phyloP scores from a whole-genome alignment of 495 filamentous ascomycete genomes.

The Hypoxylon fuscum region DNA sequence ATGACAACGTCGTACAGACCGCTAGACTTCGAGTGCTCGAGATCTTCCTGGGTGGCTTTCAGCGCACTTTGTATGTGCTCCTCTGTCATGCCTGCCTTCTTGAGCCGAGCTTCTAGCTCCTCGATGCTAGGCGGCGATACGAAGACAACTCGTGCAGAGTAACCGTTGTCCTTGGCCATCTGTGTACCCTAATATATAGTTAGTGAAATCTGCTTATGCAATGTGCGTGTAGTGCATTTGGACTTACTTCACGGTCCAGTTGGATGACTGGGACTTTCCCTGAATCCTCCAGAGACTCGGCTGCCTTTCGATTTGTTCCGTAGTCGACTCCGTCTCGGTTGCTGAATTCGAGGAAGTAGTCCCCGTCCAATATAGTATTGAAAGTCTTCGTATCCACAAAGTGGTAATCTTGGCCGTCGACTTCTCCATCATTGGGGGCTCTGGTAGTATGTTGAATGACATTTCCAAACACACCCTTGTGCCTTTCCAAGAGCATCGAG shows the following conservation, averaged over 20 bases:
- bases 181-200: conserved; percentile 67
- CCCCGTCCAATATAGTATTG: conserved; percentile 60
- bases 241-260: conserved; percentile 63
- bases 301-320: conserved; percentile 56
- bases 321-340: conserved; percentile 53
- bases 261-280: conserved; percentile 63
- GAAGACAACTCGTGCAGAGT: conserved; percentile 77
- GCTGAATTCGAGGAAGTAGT: conserved; percentile 59
- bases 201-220: conserved; percentile 11
- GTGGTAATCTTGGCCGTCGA: conserved; percentile 53
- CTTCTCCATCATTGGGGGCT: conserved; percentile 55
- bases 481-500: conserved; percentile 52
- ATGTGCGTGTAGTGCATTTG: not conserved
- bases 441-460: conserved; percentile 56
- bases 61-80: conserved; percentile 69
- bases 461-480: conserved; percentile 52
- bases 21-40: conserved; percentile 68
- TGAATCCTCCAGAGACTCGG: conserved; percentile 54
- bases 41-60: conserved; percentile 68
- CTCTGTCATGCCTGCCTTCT: conserved; percentile 67
- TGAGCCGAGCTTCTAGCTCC: conserved; percentile 68
- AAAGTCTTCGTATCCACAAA: conserved; percentile 59
- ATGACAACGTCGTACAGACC: conserved; percentile 73
- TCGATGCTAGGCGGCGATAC: conserved; percentile 72
- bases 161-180: conserved; percentile 73